A percentile compares a stretch with the other conserved stretches of the same genome.
Evolutionary conservation across 1,284 basidiomycete genomes (phyloP).

Genomic region (Agaricales sp.): DNA sequence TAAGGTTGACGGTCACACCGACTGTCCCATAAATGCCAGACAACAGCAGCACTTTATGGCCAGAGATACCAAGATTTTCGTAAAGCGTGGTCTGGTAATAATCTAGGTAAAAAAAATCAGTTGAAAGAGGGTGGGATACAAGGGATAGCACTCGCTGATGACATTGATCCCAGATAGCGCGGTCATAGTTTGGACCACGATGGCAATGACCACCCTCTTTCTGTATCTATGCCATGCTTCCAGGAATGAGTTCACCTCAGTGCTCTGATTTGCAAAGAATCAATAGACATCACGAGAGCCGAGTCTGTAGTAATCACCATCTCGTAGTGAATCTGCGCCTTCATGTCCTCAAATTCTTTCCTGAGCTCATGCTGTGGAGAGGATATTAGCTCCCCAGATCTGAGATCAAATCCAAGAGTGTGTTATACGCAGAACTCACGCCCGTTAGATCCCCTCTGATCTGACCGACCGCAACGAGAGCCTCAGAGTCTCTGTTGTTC

Average conservation of each 20-base stretch:
- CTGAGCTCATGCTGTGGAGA: conserved; percentile 4
- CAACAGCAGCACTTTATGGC: conserved; percentile 10
- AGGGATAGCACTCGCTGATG: conserved; percentile 7
- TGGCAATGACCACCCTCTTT: conserved; percentile 10
- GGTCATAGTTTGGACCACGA: conserved; percentile 12
- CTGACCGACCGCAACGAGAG: conserved; percentile 6
- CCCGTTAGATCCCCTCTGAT: conserved; percentile 10
- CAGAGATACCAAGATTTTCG: conserved; percentile 9
- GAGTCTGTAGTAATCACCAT: conserved; percentile 5
- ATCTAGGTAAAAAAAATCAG: conserved; percentile 1
- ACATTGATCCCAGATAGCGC: conserved; percentile 11
- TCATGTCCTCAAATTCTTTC: conserved; percentile 12
- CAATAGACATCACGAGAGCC: not conserved
- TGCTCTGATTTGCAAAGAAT: conserved; percentile 2
- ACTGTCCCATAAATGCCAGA: conserved; percentile 10
- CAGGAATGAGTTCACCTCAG: conserved; percentile 7
- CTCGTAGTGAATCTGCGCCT: conserved; percentile 11
- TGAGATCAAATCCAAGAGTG: not conserved
- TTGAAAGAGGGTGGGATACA: not conserved
- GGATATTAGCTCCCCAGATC: not conserved
- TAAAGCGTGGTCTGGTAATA: conserved; percentile 13
- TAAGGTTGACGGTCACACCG: conserved; percentile 8
- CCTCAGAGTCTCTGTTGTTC: conserved; percentile 8
- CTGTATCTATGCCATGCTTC: conserved; percentile 12
- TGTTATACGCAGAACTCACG: conserved; percentile 1